These are phyloP conservation scores for Cyberlindnera maclurae DNA, from an alignment of 805 yeast genomes.

Conservation along the genomic window DNA sequence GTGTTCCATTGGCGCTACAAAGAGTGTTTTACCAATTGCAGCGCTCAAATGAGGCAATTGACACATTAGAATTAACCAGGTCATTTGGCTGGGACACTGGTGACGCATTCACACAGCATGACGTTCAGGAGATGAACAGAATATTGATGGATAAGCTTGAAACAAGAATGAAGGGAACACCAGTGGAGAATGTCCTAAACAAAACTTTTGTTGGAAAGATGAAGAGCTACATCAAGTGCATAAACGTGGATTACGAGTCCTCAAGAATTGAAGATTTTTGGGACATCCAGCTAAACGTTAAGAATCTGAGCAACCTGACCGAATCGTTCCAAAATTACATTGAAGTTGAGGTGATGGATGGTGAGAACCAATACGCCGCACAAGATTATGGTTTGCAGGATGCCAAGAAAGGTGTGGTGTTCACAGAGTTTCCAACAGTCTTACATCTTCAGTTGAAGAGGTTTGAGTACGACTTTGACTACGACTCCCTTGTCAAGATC, in stretches of 20 bases:
- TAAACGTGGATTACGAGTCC: constrained; percentile 88
- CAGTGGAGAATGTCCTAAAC: constrained; percentile 66
- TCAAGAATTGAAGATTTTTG: constrained; percentile 91
- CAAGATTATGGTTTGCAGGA: constrained; percentile 87
- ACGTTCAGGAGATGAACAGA: constrained; percentile 93
- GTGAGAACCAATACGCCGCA: constrained; percentile 94
- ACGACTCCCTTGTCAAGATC: constrained; percentile 81
- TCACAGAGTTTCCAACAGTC: constrained; percentile 86
- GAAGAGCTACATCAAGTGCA: constrained; percentile 91
- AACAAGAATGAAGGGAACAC: constrained; percentile 82
- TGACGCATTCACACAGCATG: constrained; percentile 96
- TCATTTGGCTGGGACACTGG: constrained; percentile 97
- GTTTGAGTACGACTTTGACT: constrained; percentile 88
- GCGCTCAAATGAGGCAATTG: constrained; percentile 67
- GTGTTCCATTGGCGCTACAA: constrained; percentile 82
- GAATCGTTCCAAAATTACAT: constrained; percentile 82
- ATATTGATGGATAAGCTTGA: constrained; percentile 93
- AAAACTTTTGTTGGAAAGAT: constrained; percentile 92
- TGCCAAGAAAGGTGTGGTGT: constrained; percentile 93
- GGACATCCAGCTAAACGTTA: constrained; percentile 96
- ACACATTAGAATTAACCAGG: constrained; percentile 78
- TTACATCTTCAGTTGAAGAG: constrained; percentile 89
- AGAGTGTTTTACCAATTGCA: constrained; percentile 77
- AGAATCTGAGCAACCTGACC: constrained; percentile 62
- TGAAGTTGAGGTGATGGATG: constrained; percentile 82